A percentile compares a stretch with the other conserved stretches of the same genome.
Evolutionary conservation across 768 basidiomycete genomes (phyloP).

Genomic region (Mycena metata): DNA sequence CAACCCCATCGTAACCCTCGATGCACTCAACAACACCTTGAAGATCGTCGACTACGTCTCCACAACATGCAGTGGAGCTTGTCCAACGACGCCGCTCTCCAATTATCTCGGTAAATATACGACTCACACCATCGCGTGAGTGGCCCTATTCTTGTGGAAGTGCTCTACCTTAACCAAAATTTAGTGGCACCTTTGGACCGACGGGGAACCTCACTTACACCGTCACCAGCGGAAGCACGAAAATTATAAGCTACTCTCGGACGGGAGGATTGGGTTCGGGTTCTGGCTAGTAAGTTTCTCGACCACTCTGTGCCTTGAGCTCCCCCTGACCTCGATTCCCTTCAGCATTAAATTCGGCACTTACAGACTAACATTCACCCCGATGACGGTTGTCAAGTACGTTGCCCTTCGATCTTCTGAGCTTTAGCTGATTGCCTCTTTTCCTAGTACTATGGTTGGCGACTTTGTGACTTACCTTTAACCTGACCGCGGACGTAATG

Average conservation of each 20-base stretch:
- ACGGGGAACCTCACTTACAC: constrained; percentile 29
- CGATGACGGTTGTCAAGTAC: constrained; percentile 29
- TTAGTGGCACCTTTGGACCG: constrained; percentile 32
- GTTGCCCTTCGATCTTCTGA: not conserved
- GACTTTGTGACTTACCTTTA: constrained; percentile 23
- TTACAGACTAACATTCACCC: constrained; percentile 18
- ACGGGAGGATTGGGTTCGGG: constrained; percentile 20
- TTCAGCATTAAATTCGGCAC: constrained; percentile 34
- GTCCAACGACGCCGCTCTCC: constrained; percentile 16
- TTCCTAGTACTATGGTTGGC: constrained; percentile 21
- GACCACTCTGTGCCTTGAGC: too few relatives aligned
- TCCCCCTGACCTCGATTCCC: not conserved
- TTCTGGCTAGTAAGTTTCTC: constrained; percentile 29
- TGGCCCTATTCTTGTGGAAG: not conserved
- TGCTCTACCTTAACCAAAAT: not conserved
- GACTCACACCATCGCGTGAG: constrained; percentile 29
- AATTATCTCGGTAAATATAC: constrained; percentile 28
- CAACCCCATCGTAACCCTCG: constrained; percentile 45
- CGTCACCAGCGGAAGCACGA: constrained; percentile 16
- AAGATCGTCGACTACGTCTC: constrained; percentile 41
- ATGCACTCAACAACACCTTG: constrained; percentile 37
- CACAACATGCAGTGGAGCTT: constrained; percentile 37
- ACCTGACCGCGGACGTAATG: not conserved
- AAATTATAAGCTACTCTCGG: constrained; percentile 23
- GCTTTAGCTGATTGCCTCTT: not conserved